A percentile compares a stretch with the other conserved stretches of the same genome.
phyloP scores from a whole-genome alignment of 371 early-diverging fungal genomes.

The Circinella umbellata region DNA sequence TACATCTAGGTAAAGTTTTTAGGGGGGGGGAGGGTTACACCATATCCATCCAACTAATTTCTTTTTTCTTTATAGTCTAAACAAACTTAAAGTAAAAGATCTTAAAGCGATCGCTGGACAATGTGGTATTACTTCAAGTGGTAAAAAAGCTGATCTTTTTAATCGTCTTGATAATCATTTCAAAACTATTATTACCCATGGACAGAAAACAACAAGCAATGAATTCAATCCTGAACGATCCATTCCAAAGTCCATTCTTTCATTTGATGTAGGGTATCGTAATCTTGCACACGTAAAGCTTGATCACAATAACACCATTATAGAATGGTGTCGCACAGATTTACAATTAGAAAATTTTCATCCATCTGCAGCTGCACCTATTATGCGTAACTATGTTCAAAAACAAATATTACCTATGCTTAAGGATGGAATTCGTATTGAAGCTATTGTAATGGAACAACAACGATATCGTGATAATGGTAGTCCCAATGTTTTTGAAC shows the following conservation, averaged over 20 bases:
- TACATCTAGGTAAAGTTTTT: slow-evolving; percentile 1
- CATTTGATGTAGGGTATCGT: slow-evolving; percentile 75
- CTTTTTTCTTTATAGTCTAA: neutral
- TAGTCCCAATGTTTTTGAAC: slow-evolving; percentile 43
- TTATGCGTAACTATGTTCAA: slow-evolving; percentile 31
- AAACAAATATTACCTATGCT: slow-evolving; percentile 14
- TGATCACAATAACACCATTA: slow-evolving; percentile 31
- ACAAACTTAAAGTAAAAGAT: slow-evolving; percentile 16
- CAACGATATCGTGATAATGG: slow-evolving; percentile 55
- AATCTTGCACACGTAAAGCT: slow-evolving; percentile 71
- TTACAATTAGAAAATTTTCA: slow-evolving; percentile 38
- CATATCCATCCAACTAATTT: neutral
- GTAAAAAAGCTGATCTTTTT: slow-evolving; percentile 27
- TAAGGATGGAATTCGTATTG: slow-evolving; percentile 15
- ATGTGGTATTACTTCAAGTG: slow-evolving; percentile 23
- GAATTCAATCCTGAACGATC: neutral
- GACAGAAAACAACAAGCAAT: neutral
- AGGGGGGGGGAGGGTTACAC: neutral
- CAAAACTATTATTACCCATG: neutral
- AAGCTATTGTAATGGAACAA: slow-evolving; percentile 49
- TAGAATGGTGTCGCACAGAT: slow-evolving; percentile 51
- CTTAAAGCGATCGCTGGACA: slow-evolving; percentile 23
- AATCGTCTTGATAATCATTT: slow-evolving; percentile 23
- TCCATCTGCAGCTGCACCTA: slow-evolving; percentile 35
- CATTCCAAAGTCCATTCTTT: slow-evolving; percentile 54